A percentile compares a stretch with the other conserved stretches of the same genome.
Evolutionary conservation across 306 rosid species (phyloP).

Genomic region (Carpinus fangiana): DNA sequence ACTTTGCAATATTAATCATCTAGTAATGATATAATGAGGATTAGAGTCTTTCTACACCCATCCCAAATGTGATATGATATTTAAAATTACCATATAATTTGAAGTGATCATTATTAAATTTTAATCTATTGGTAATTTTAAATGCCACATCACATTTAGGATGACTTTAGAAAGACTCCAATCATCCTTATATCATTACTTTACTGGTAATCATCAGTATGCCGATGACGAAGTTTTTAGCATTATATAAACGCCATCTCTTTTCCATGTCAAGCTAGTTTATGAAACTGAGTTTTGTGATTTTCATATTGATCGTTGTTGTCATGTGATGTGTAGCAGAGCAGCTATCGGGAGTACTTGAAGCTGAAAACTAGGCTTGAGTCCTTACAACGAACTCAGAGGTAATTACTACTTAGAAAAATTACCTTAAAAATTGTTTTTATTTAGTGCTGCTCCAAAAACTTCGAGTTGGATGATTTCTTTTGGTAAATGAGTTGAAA

Average conservation of each 20-base stretch:
- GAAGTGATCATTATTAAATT: no score
- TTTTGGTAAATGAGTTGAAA: background rate
- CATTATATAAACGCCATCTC: background rate
- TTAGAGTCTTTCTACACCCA: no score
- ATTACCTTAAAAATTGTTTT: background rate
- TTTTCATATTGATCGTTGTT: conserved; percentile 12
- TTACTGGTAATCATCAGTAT: background rate
- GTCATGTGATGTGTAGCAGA: conserved; percentile 48
- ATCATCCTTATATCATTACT: no score
- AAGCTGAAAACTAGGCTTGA: conserved; percentile 83
- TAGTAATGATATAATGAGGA: no score
- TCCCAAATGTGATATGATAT: no score
- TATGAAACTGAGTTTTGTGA: background rate
- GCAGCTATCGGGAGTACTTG: conserved; percentile 86
- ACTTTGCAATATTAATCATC: background rate
- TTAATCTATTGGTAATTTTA: no score
- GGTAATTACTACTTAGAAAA: conserved; percentile 44
- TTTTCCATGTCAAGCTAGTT: background rate
- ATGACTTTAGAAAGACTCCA: no score
- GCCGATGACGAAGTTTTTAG: background rate
- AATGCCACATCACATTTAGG: no score
- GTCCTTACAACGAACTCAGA: conserved; percentile 88
- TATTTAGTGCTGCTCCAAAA: background rate
- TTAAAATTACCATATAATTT: no score
- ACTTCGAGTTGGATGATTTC: background rate